These are phyloP conservation scores for Bipolaris victoriae DNA, from an alignment of 2,329 filamentous ascomycete species.

Conservation along the genomic window DNA sequence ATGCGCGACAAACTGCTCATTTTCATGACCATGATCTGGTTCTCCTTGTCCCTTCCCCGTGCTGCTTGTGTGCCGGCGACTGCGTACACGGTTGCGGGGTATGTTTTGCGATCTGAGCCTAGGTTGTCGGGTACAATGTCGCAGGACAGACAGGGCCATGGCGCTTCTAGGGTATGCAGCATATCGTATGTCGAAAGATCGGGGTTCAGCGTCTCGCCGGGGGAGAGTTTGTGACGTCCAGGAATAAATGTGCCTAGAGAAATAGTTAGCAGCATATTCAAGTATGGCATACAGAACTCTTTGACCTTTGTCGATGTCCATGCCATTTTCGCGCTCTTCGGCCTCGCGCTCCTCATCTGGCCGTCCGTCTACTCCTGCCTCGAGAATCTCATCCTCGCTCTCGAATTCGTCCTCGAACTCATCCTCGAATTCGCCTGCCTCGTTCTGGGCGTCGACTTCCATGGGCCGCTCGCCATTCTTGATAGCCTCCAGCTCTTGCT, in stretches of 20 bases:
- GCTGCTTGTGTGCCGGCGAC: slow-evolving; percentile 95
- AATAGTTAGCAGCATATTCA: background rate
- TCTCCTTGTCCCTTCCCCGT: slow-evolving; percentile 74
- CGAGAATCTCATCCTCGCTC: slow-evolving; percentile 88
- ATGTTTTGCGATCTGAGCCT: slow-evolving; percentile 88
- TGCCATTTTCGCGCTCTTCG: slow-evolving; percentile 70
- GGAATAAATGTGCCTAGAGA: slow-evolving; percentile 86
- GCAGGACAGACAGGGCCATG: slow-evolving; percentile 97
- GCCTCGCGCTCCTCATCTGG: slow-evolving; percentile 92
- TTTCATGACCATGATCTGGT: slow-evolving; percentile 95
- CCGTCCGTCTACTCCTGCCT: slow-evolving; percentile 90
- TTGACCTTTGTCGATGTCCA: slow-evolving; percentile 1
- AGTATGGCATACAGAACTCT: background rate
- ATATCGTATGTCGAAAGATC: slow-evolving; percentile 97
- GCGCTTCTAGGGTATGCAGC: slow-evolving; percentile 91
- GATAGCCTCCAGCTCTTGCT: slow-evolving; percentile 59
- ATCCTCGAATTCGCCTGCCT: slow-evolving; percentile 82
- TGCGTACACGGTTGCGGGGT: slow-evolving; percentile 93
- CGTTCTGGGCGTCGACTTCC: slow-evolving; percentile 50
- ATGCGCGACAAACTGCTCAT: slow-evolving; percentile 89
- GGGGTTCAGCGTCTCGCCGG: slow-evolving; percentile 87
- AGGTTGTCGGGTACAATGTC: slow-evolving; percentile 86
- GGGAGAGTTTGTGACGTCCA: slow-evolving; percentile 86
- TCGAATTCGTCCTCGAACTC: slow-evolving; percentile 94
- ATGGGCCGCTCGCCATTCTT: slow-evolving; percentile 68